Percentiles rank a stretch among this genome's conserved stretches.
phyloP scores from a whole-genome alignment of 768 basidiomycete genomes.

The Trametopsis cervina region DNA sequence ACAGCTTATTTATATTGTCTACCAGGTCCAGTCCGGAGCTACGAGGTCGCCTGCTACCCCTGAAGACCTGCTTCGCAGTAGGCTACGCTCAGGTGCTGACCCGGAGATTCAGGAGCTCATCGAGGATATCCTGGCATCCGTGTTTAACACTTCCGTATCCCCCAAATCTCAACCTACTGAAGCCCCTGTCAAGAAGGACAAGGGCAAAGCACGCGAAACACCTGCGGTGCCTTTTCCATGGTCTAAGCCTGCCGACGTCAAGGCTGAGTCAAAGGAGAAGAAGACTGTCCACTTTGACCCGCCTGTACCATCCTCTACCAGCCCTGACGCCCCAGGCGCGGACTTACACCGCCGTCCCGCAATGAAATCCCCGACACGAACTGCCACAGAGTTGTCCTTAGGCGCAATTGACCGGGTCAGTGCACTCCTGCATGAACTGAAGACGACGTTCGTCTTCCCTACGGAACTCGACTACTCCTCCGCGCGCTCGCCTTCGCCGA shows the following conservation, averaged over 20 bases:
- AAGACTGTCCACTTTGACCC: conserved; percentile 8
- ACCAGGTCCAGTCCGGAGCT: neutral
- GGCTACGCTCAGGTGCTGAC: too few relatives aligned
- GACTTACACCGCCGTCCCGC: neutral
- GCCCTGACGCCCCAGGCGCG: conserved; percentile 17
- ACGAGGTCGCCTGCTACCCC: neutral
- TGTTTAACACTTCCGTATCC: neutral
- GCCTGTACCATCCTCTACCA: neutral
- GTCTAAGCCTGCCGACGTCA: conserved; percentile 6
- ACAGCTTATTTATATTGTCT: neutral
- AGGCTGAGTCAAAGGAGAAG: conserved; percentile 12
- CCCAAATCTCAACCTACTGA: neutral
- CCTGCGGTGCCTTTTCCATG: conserved; percentile 6
- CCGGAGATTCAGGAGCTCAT: neutral
- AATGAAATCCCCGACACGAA: neutral
- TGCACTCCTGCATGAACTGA: conserved; percentile 28
- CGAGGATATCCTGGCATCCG: conserved; percentile 1
- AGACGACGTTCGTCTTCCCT: conserved; percentile 34
- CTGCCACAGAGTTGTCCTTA: conserved; percentile 25
- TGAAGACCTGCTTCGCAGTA: conserved; percentile 1
- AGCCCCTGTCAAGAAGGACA: conserved; percentile 14
- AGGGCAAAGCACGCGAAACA: conserved; percentile 18
- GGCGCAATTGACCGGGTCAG: conserved; percentile 35
- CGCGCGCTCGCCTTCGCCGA: conserved; percentile 8
- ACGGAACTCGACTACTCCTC: conserved; percentile 25